Evolutionary conservation across 2,329 filamentous ascomycete genomes (phyloP).

Genomic region (Cordyceps cateniannulata): DNA sequence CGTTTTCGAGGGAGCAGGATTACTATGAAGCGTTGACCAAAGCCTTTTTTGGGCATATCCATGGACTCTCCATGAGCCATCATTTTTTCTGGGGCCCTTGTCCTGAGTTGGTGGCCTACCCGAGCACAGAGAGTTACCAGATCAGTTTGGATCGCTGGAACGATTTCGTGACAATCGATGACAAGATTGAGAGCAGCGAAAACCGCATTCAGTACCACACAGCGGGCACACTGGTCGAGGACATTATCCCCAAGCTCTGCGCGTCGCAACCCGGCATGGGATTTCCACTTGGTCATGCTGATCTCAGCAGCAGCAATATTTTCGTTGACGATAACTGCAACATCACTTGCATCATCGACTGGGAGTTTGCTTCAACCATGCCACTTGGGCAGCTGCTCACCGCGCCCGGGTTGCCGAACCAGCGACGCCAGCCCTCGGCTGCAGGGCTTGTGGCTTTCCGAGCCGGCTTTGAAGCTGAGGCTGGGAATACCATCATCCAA

Average conservation of each 20-base stretch:
- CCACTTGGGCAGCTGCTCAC: not conserved
- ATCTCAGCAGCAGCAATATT: conserved; percentile 28
- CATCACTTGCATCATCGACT: conserved; percentile 25
- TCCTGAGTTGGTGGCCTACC: not conserved
- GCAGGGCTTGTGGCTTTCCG: not conserved
- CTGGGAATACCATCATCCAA: not conserved
- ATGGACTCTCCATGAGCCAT: not conserved
- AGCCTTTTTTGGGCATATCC: not conserved
- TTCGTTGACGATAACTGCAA: conserved; percentile 29
- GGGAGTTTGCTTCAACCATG: conserved; percentile 23
- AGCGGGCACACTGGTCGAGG: not conserved
- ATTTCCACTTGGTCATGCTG: conserved; percentile 23
- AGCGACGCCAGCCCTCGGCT: not conserved
- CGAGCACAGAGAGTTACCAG: not conserved
- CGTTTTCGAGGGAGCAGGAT: not conserved
- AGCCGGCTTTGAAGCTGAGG: not conserved
- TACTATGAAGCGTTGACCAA: not conserved
- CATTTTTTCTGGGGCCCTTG: not conserved
- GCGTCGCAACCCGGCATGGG: not conserved
- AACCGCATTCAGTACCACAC: conserved; percentile 5
- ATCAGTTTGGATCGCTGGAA: not conserved
- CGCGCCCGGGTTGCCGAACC: not conserved
- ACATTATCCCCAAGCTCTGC: not conserved
- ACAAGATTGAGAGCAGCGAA: conserved; percentile 1
- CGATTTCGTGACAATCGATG: not conserved